phyloP scores from a whole-genome alignment of 441 rosid species.

The Syzygium malaccense region DNA sequence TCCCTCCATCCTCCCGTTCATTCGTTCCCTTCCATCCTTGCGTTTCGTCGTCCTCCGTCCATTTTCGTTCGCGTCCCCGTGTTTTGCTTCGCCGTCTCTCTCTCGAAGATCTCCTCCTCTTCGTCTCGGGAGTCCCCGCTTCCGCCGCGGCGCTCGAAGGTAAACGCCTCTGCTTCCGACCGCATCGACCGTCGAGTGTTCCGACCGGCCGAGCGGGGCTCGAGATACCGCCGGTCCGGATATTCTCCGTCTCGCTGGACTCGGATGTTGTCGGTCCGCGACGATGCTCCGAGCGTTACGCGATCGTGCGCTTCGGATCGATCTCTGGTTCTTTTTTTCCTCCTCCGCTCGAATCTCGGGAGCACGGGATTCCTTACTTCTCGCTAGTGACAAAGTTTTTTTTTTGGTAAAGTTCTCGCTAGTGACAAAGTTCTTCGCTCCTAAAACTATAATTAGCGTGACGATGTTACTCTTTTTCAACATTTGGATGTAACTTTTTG shows the following conservation, averaged over 20 bases:
- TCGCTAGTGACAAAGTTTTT: not conserved
- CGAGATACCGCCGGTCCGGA: not conserved
- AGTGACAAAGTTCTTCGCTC: not conserved
- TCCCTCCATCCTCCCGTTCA: not conserved
- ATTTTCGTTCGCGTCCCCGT: too few relatives aligned
- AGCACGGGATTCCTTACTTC: not conserved
- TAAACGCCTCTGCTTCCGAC: not conserved
- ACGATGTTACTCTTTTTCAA: not conserved
- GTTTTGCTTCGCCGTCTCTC: too few relatives aligned
- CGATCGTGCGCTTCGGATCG: not conserved
- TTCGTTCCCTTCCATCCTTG: not conserved
- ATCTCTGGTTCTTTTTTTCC: not conserved
- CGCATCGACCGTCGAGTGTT: not conserved
- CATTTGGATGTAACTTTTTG: not conserved
- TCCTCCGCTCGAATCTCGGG: not conserved
- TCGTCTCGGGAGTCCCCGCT: not conserved
- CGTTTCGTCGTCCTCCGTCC: not conserved
- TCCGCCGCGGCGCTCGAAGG: not conserved
- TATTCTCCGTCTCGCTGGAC: not conserved
- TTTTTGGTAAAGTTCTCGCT: too few relatives aligned
- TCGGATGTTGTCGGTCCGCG: fast-evolving
- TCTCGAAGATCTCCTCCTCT: not conserved
- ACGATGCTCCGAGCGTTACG: too few relatives aligned
- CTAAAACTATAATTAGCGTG: not conserved
- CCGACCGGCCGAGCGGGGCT: fast-evolving